Evolutionary conservation across 495 filamentous ascomycete genomes (phyloP).

Genomic region (Neurospora sp.): DNA sequence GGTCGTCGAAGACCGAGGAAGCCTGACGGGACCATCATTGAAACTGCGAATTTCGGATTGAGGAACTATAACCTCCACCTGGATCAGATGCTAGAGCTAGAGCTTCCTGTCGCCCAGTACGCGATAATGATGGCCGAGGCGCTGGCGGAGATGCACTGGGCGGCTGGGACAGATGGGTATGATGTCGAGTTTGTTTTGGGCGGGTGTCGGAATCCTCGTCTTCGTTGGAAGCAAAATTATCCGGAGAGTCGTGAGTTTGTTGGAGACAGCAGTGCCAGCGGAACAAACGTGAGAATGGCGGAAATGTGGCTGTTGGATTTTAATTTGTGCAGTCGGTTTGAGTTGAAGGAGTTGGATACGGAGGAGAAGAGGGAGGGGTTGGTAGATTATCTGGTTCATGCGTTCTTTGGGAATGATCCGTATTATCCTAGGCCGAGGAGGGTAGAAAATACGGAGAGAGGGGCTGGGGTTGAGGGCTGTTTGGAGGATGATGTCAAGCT

Average conservation of each 20-base stretch:
- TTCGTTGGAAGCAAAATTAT: neutral
- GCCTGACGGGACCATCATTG: neutral
- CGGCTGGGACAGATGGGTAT: conserved; percentile 3
- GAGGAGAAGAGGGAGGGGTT: neutral
- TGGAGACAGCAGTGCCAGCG: neutral
- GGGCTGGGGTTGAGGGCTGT: too few relatives aligned
- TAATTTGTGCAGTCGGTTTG: conserved; percentile 6
- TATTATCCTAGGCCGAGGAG: conserved; percentile 8
- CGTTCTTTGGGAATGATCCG: conserved; percentile 12
- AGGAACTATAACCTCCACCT: conserved; percentile 11
- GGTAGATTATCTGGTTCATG: conserved; percentile 3
- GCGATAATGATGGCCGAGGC: conserved; percentile 1
- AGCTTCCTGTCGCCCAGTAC: neutral
- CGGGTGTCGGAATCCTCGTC: neutral
- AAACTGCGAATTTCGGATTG: conserved; percentile 4
- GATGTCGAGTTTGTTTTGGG: conserved; percentile 16
- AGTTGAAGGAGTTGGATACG: neutral
- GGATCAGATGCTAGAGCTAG: conserved; percentile 8
- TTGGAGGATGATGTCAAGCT: neutral
- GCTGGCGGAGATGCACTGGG: conserved; percentile 11
- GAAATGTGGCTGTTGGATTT: conserved; percentile 9
- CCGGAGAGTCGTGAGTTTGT: neutral
- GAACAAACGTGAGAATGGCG: neutral
- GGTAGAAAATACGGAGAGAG: neutral
- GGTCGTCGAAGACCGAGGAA: neutral